Evolutionary conservation across 2,329 filamentous ascomycete species (phyloP).

Genomic region (Tympanopsis confertula): DNA sequence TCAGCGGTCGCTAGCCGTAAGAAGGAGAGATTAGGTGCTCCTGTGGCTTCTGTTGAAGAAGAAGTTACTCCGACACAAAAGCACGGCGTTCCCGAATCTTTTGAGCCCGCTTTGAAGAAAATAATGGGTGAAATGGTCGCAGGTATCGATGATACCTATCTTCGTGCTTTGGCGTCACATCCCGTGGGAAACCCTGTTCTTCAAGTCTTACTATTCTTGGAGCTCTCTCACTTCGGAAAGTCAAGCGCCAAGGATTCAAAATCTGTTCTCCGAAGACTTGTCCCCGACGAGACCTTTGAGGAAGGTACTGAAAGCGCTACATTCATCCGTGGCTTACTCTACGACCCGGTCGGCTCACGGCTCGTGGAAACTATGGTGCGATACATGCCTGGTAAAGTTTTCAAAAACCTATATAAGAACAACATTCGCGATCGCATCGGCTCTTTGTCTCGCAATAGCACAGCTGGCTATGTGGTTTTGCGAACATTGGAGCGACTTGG

Average conservation of each 20-base stretch:
- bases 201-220: conserved; percentile 80
- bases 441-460: conserved; percentile 75
- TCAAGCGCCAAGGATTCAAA: conserved; percentile 50
- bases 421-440: conserved; percentile 72
- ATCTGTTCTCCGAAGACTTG: conserved; percentile 63
- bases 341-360: conserved; percentile 81
- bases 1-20: conserved; percentile 80
- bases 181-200: conserved; percentile 84
- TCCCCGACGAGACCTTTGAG: conserved; percentile 68
- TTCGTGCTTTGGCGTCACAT: conserved; percentile 76
- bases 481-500: conserved; percentile 72
- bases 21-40: conserved; percentile 70
- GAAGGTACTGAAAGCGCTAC: conserved; percentile 63
- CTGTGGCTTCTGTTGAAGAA: conserved; percentile 33
- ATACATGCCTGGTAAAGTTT: conserved; percentile 72
- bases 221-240: conserved; percentile 64
- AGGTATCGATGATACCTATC: conserved; percentile 65
- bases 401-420: conserved; percentile 75
- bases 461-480: conserved; percentile 78
- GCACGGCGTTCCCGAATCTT: conserved; percentile 65
- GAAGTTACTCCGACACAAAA: conserved; percentile 31
- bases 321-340: conserved; percentile 78
- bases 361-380: conserved; percentile 78
- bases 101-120: conserved; percentile 65
- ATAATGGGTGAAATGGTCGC: conserved; percentile 69